A percentile compares a stretch with the other conserved stretches of the same genome.
Evolutionary conservation across 805 yeast genomes (phyloP).

Genomic region (Clavispora vitiphila): DNA sequence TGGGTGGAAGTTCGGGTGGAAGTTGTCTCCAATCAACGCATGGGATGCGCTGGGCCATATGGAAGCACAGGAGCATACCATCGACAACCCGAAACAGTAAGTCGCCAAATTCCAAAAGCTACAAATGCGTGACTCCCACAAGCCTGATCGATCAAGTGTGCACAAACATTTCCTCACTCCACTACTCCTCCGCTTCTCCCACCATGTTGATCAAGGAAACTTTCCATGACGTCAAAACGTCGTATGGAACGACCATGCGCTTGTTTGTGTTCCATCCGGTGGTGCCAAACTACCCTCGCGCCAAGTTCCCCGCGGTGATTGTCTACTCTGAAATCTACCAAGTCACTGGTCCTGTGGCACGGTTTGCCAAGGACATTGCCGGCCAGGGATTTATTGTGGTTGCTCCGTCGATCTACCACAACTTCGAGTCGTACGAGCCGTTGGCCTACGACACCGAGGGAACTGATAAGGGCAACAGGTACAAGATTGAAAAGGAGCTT

Average conservation of each 20-base stretch:
- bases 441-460: slow-evolving; percentile 68
- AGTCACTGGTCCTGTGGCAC: slow-evolving; percentile 74
- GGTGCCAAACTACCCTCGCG: slow-evolving; percentile 68
- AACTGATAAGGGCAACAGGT: slow-evolving; percentile 67
- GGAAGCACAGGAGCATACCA: too few species aligned
- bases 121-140: too few species aligned
- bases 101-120: too few species aligned
- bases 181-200: not conserved
- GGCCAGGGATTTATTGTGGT: slow-evolving; percentile 75
- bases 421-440: slow-evolving; percentile 60
- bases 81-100: too few species aligned
- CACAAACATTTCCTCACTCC: not conserved
- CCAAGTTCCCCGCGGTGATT: slow-evolving; percentile 75
- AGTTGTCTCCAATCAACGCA: too few species aligned
- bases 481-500: slow-evolving; percentile 62
- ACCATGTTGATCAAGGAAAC: slow-evolving; percentile 68
- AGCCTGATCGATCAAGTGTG: too few species aligned
- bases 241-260: slow-evolving; percentile 63
- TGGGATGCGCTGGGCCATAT: too few species aligned
- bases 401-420: slow-evolving; percentile 78
- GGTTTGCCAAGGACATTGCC: slow-evolving; percentile 75
- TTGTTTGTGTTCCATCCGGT: slow-evolving; percentile 63
- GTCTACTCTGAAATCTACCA: slow-evolving; percentile 80
- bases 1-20: too few species aligned
- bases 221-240: slow-evolving; percentile 59